These are phyloP conservation scores for Colletotrichum lupini DNA, from an alignment of 2,329 filamentous ascomycete genomes.

Conservation along the genomic window DNA sequence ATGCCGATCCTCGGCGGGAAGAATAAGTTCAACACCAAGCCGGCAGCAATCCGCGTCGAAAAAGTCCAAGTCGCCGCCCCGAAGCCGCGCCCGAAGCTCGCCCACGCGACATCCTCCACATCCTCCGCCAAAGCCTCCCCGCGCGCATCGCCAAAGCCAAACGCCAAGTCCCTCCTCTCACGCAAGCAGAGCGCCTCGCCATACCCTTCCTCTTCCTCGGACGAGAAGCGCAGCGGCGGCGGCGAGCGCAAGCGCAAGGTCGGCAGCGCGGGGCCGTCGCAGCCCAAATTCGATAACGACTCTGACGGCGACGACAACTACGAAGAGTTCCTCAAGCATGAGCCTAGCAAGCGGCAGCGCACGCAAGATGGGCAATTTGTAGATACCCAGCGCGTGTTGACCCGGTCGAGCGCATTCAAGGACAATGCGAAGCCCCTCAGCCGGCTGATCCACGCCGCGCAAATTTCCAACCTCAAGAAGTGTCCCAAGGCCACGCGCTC, in stretches of 20 bases:
- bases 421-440: slow-evolving; percentile 38
- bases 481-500: slow-evolving; percentile 30
- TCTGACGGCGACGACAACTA: slow-evolving; percentile 63
- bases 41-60: slow-evolving; percentile 63
- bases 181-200: slow-evolving; percentile 55
- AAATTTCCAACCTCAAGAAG: slow-evolving; percentile 43
- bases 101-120: slow-evolving; percentile 44
- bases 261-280: slow-evolving; percentile 31
- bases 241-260: slow-evolving; percentile 35
- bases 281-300: slow-evolving; percentile 58
- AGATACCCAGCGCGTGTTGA: slow-evolving; percentile 60
- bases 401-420: slow-evolving; percentile 56
- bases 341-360: slow-evolving; percentile 61
- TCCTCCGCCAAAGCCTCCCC: slow-evolving; percentile 48
- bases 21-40: slow-evolving; percentile 63
- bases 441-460: slow-evolving; percentile 67
- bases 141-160: slow-evolving; percentile 54
- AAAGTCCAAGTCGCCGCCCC: slow-evolving; percentile 57
- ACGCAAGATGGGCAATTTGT: slow-evolving; percentile 52
- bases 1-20: slow-evolving; percentile 54
- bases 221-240: slow-evolving; percentile 24
- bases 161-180: slow-evolving; percentile 35
- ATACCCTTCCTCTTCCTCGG: slow-evolving; percentile 50
- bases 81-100: slow-evolving; percentile 50
- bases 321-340: slow-evolving; percentile 51